Evolutionary conservation across 441 rosid species (phyloP).

Genomic region (Populus tomentosa): DNA sequence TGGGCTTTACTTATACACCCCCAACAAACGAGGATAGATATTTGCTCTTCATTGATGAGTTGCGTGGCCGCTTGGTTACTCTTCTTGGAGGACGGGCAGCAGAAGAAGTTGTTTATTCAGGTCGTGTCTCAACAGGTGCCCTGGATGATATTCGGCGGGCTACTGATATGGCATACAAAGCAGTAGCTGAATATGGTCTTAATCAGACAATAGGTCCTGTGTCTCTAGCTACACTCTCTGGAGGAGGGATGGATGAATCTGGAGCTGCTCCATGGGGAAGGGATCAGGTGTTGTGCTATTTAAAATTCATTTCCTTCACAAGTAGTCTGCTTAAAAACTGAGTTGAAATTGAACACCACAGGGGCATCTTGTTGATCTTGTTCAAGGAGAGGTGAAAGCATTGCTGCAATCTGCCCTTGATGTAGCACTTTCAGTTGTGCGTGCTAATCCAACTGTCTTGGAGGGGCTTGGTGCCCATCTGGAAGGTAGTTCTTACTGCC

Average conservation of each 20-base stretch:
- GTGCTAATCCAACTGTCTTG: slow-evolving; percentile 82
- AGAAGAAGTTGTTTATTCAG: slow-evolving; percentile 88
- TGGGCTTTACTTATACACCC: slow-evolving; percentile 88
- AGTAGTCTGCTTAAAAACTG: slow-evolving; percentile 9
- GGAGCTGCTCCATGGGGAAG: slow-evolving; percentile 77
- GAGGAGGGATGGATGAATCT: slow-evolving; percentile 89
- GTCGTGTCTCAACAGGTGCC: slow-evolving; percentile 96
- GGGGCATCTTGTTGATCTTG: slow-evolving; percentile 97
- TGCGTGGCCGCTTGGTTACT: slow-evolving; percentile 94
- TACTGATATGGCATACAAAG: slow-evolving; percentile 96
- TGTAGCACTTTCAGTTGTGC: slow-evolving; percentile 75
- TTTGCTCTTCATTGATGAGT: slow-evolving; percentile 90
- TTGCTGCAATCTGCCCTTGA: slow-evolving; percentile 79
- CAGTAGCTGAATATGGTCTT: slow-evolving; percentile 98
- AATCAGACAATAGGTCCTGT: slow-evolving; percentile 82
- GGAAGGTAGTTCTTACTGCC: slow-evolving; percentile 53
- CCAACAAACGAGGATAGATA: slow-evolving; percentile 88
- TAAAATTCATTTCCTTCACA: background rate
- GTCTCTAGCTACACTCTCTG: slow-evolving; percentile 78
- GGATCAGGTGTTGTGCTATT: slow-evolving; percentile 62
- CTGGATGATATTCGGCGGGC: slow-evolving; percentile 95
- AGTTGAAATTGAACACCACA: slow-evolving; percentile 28
- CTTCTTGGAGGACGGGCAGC: slow-evolving; percentile 99
- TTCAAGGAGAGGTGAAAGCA: slow-evolving; percentile 79
- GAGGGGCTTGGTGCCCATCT: slow-evolving; percentile 95